Evolutionary conservation across 1,284 basidiomycete genomes (phyloP), one percentile per base, ranked within the genome.

Genomic region (Moesziomyces globuligerus): DNA sequence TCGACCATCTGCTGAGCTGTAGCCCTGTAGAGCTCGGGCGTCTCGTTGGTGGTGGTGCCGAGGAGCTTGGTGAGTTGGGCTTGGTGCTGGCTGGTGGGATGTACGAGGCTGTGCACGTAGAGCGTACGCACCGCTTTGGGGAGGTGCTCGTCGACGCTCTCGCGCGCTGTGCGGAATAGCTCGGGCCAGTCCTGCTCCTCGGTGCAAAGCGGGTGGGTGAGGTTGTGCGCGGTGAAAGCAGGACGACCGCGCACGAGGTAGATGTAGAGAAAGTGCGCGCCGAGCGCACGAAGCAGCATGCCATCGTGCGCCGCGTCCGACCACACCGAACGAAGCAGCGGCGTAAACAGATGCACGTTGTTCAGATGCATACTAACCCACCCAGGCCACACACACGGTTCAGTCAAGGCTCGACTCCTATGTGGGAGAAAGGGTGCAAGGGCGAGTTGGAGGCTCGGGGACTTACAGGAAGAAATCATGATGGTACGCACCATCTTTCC

Each of bases 391-490:
- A 34, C 6, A 13, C 32, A 15, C 2, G 5, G 9, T 18, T 24
- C 29, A 8, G n/a, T n/a, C n/a, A n/a, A n/a, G n/a, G n/a, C n/a
- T n/a, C n/a, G n/a, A n/a, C n/a, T n/a, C n/a, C n/a, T 24, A 41
- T 28, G 23, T 21, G 20, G 20, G 15, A 26, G 17, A 34, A 24
- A 28, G 17, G 32, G 21, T 5, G 28, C 11, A 7, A n/a, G 7
- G 4, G n/a, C n/a, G n/a, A n/a, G n/a, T n/a, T n/a, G n/a, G n/a
- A n/a, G n/a, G n/a, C n/a, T n/a, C n/a, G n/a, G n/a, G 10, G n/a
- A 24, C 59, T 51, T 43, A 62, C 47, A 73, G 29, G 52, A 73
- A 73, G 29, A 73, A 73, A 39, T 73, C 71, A 36, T 73, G 71
- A 15, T 34, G 48, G 37, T 58, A 66, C 1, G 25, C 48, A 15